Evolutionary conservation across 1,284 basidiomycete genomes (phyloP).

Genomic region (Cutaneotrichosporon daszewskae): DNA sequence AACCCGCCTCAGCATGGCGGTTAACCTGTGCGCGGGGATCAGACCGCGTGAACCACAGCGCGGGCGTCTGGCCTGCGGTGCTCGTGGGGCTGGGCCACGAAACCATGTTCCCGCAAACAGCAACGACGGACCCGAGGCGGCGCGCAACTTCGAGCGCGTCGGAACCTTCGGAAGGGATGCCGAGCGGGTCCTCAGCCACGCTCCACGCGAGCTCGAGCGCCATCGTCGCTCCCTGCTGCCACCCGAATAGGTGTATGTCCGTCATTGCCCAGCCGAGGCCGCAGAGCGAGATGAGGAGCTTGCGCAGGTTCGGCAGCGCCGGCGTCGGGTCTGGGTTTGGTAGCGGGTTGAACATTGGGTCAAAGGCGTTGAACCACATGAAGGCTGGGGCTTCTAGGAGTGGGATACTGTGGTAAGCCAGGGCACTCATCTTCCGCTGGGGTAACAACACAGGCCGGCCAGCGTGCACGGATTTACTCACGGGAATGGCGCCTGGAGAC

Average conservation of each 20-base stretch:
- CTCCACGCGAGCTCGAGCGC: constrained; percentile 61
- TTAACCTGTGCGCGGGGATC: constrained; percentile 46
- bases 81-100: constrained; percentile 64
- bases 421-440: background rate
- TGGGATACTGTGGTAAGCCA: constrained; percentile 58
- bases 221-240: constrained; percentile 79
- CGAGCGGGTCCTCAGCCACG: constrained; percentile 15
- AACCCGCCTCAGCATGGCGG: constrained; percentile 44
- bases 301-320: constrained; percentile 51
- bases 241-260: constrained; percentile 79
- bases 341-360: constrained; percentile 67
- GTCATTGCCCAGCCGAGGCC: constrained; percentile 56
- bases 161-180: too few species aligned
- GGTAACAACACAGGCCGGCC: background rate
- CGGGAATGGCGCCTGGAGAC: constrained; percentile 72
- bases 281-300: constrained; percentile 57
- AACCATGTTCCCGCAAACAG: constrained; percentile 65
- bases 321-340: constrained; percentile 65
- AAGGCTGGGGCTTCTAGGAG: constrained; percentile 67
- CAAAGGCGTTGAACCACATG: constrained; percentile 85
- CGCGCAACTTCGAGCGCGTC: background rate
- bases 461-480: constrained; percentile 29
- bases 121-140: constrained; percentile 40
- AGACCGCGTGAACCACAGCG: constrained; percentile 59
- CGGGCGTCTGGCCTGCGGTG: constrained; percentile 54